Base-by-base conservation (phyloP, 345 rosid species). In the Arabidopsis arenosa region DNA sequence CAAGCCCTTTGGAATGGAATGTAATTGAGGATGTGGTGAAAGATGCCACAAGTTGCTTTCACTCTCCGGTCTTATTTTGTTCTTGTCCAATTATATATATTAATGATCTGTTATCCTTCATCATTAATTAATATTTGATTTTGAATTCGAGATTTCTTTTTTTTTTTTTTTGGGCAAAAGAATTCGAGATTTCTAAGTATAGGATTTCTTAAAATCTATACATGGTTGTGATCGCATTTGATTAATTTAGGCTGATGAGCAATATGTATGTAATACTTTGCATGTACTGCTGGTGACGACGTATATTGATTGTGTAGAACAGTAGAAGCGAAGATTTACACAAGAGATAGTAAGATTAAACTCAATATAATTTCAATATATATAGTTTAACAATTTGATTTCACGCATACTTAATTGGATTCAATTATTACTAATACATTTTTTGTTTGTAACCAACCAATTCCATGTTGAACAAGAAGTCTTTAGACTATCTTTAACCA, bases 1-100 rank as follows among this genome's bases (percentile, higher is more conserved):
- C 75, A 0, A 69, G 5, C 21, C 4, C 47, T 76, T 76, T 69
- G 80, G 57, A 76, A 21, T 47, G 30, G 30, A 28, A 28, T 75
- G 79, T 68, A 41, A 18, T 21, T 14, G 47, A 58, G 72, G 56
- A 45, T 59, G 62, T 28, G 72, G 73, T 15, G 40, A 40, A 57
- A 70, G 28, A 59, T 71, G 51, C 13, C 68, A 72, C 69, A 28
- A 28, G 54, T 41, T 63, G 58, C 41, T 56, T 56, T 37, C 7
- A 47, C 39, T 65, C 58, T 65, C 36, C 9, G 10, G 35, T 30
- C 55, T 53, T 18, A 4, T 17, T 4, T 33, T 40, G 5, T 30
- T 71, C 39, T 10, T 36, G 49, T 60, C 40, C 21, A 13, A 70
- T 33, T 33, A 33, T 28, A 28, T 28, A 28, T 28, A 28, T 28